phyloP scores from a whole-genome alignment of 108 stramenopile genomes.

The Fistulifera pelliculosa region DNA sequence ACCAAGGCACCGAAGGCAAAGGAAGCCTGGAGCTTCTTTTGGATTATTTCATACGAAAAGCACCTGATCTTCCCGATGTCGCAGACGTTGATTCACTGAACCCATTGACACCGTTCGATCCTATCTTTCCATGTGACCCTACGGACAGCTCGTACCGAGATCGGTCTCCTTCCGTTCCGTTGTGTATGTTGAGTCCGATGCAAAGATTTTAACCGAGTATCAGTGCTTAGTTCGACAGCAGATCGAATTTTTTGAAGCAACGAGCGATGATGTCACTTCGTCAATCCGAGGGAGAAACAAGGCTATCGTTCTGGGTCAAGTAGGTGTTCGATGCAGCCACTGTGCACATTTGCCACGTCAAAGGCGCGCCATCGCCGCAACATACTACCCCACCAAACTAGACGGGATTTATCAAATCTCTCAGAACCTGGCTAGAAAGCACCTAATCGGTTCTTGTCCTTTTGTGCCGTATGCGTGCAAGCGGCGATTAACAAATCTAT shows the following conservation, averaged over 20 bases:
- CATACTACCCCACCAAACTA: conserved; percentile 63
- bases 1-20: no score
- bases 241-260: conserved; percentile 29
- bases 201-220: conserved; percentile 4
- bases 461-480: no score
- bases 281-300: conserved; percentile 83
- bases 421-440: conserved; percentile 79
- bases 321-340: conserved; percentile 78
- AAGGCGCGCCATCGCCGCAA: conserved; percentile 55
- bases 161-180: no score
- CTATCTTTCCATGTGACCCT: no score
- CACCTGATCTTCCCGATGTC: no score
- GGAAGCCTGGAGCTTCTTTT: no score
- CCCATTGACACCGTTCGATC: no score
- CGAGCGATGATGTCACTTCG: conserved; percentile 48
- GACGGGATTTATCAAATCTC: conserved; percentile 78
- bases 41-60: no score
- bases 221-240: conserved; percentile 28
- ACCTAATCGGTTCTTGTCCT: conserved; percentile 51
- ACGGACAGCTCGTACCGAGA: no score
- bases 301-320: conserved; percentile 78
- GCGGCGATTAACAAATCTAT: no score
- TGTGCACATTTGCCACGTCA: conserved; percentile 55
- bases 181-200: no score
- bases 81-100: no score